A percentile compares a stretch with the other conserved stretches of the same genome.
These are phyloP conservation scores for Grosmannia clavigera DNA, from an alignment of 2,329 filamentous ascomycete genomes.

Conservation along the genomic window DNA sequence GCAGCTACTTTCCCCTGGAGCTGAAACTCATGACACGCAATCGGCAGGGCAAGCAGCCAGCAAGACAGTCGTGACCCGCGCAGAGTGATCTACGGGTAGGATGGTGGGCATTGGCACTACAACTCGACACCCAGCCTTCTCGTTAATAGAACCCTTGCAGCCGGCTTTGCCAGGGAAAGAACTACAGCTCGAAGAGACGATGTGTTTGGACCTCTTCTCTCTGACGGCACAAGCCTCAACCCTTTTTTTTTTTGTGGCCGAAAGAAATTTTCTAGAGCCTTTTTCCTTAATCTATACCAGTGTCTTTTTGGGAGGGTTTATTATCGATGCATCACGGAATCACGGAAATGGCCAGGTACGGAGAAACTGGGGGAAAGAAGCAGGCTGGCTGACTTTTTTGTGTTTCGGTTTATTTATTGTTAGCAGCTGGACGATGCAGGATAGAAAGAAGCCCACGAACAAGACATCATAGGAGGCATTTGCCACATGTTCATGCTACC, in stretches of 20 bases:
- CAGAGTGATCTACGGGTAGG: not conserved
- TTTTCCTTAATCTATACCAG: not conserved
- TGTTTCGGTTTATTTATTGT: not conserved
- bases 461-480: not conserved
- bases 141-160: not conserved
- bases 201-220: not conserved
- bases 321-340: not conserved
- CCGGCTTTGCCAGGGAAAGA: not conserved
- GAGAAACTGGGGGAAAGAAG: not conserved
- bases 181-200: not conserved
- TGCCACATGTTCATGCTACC: not conserved
- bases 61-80: not conserved
- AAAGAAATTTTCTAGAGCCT: not conserved
- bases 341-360: not conserved
- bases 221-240: not conserved
- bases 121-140: no score
- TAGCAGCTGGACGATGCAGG: not conserved
- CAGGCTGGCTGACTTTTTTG: not conserved
- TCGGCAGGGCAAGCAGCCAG: constrained; percentile 35
- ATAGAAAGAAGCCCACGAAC: not conserved
- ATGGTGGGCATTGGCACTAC: not conserved
- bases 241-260: not conserved
- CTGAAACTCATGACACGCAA: constrained; percentile 49
- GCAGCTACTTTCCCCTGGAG: constrained; percentile 45
- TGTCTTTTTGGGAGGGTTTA: not conserved